A percentile compares a stretch with the other conserved stretches of the same genome.
These are phyloP conservation scores for Neopestalotiopsis sp. DNA, from an alignment of 2,329 filamentous ascomycete species.

Conservation along the genomic window DNA sequence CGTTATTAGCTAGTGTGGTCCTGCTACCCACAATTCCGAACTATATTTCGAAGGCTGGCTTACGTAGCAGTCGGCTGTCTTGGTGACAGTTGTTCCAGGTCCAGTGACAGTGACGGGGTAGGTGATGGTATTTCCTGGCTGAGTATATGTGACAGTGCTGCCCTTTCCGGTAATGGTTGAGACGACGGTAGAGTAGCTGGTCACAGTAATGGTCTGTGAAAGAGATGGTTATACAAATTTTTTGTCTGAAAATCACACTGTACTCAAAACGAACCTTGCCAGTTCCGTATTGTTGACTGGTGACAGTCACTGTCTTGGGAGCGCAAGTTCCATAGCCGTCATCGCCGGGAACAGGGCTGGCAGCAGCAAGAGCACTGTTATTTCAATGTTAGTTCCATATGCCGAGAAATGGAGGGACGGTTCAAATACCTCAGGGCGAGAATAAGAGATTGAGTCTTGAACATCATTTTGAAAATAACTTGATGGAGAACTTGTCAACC, in stretches of 20 bases:
- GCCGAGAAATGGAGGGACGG: too few relatives aligned
- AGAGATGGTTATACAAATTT: neutral
- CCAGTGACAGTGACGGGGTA: slow-evolving; percentile 11
- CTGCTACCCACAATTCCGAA: neutral
- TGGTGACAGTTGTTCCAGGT: neutral
- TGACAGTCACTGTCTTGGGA: slow-evolving; percentile 7
- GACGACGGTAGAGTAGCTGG: slow-evolving; percentile 12
- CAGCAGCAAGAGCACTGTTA: slow-evolving; percentile 9
- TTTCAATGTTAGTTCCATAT: neutral
- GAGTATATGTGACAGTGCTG: neutral
- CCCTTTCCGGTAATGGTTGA: neutral
- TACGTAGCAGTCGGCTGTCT: neutral
- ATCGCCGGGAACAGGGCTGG: slow-evolving; percentile 10
- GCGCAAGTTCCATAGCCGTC: slow-evolving; percentile 11
- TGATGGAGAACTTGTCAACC: neutral
- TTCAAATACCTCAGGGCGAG: slow-evolving; percentile 7
- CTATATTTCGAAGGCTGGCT: neutral
- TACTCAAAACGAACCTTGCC: neutral
- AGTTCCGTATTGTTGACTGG: slow-evolving; percentile 4
- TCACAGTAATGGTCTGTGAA: slow-evolving; percentile 10
- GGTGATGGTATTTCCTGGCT: neutral
- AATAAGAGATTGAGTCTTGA: slow-evolving; percentile 9
- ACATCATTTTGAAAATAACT: slow-evolving; percentile 7
- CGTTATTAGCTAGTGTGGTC: neutral
- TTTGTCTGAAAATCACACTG: neutral